Base-by-base conservation (phyloP, 495 filamentous ascomycete genomes). In the Penicillium pancosmium region DNA sequence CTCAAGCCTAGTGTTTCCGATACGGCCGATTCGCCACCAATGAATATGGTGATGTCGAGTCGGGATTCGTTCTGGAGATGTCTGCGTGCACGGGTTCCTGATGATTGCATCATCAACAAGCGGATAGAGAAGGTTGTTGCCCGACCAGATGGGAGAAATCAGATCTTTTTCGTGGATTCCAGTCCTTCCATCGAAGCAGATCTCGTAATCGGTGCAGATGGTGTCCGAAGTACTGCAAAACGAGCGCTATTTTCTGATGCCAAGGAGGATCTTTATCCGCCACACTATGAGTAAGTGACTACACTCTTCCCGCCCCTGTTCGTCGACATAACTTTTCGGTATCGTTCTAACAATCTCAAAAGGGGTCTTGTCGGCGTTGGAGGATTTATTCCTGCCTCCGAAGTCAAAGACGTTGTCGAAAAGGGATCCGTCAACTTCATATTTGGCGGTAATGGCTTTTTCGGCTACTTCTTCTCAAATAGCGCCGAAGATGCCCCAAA, bases 181-280 rank as follows among this genome's bases (percentile, higher is more conserved):
- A 59, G 56, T 54, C 38, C 47, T 3, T 23, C 56, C 27, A 50
- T 54, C 11, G 56, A 59, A 18, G 56, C 56, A 2, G 56, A 59
- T 54, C 33, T 59, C 8, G 50, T 59, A 0, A 47, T 59, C 23
- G 56, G 56, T 11, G 50, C 84, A 68, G 56, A 59, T 31, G 56
- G 56, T 8, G 12, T 59, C 8, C 53, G 53, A 15, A 54, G 50
- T 16, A 59, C 56, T 2, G 56, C 53, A 36, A 59, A 59, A 41
- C 27, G 56, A 10, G 56, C 56, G 15, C 27, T 59, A 3, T 54
- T 59, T 25, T 38, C 53, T 8, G 31, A 40, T 11, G 6, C 50
- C 15, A 40, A 49, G 4, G 18, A 59, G 16, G 56, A 59, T 41
- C 56, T 50, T 3, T 59, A 59, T 40, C 56, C 56, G 5, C 56